Base-by-base conservation (phyloP, 2,329 filamentous ascomycete genomes). In the Stagonosporopsis chrysanthemi region DNA sequence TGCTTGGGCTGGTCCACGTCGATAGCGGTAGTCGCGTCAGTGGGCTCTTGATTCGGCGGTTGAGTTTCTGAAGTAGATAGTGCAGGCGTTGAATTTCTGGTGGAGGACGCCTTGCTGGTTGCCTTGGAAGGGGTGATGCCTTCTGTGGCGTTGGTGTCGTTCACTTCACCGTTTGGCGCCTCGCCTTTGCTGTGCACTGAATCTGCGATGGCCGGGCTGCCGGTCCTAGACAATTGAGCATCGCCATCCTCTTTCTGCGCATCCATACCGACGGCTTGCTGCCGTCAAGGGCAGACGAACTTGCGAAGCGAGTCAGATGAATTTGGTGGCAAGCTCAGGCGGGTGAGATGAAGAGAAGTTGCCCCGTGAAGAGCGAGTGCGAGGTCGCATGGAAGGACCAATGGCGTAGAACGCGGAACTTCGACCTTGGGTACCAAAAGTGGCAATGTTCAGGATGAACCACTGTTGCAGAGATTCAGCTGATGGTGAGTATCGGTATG, bases 181-280 rank as follows among this genome's bases (percentile, higher is more conserved):
- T 63, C 62, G 48, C 66, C 67, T 38, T 66, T 66, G 64, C 61
- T 58, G 64, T 67, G 73, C 70, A 69, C 61, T 46, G 68, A 58
- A 52, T 68, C 66, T 62, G 64, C 55, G 56, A 58, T 63, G 63
- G 69, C 56, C 58, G 67, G 69, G 59, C 70, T 74, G 52, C 67
- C 71, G 58, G 67, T 60, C 57, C 56, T 66, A 54, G 70, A 68
- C 48, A 72, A 67, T 58, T 66, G 63, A 61, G 63, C 64, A 66
- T 75, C 73, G 62, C 70, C 73, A 68, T 69, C 72, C 60, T 70
- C 72, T 62, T 74, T 70, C 64, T 68, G 72, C 62, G 66, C 69
- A 65, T 76, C 73, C 60, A 75, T 72, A 68, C 72, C 73, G 67
- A 63, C 55, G 61, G 70, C 64, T 44, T 63, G 58, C 63, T 66